Conservation (phyloP, 2,329 filamentous ascomycete species). For the Chrysosporium queenslandicum region DNA sequence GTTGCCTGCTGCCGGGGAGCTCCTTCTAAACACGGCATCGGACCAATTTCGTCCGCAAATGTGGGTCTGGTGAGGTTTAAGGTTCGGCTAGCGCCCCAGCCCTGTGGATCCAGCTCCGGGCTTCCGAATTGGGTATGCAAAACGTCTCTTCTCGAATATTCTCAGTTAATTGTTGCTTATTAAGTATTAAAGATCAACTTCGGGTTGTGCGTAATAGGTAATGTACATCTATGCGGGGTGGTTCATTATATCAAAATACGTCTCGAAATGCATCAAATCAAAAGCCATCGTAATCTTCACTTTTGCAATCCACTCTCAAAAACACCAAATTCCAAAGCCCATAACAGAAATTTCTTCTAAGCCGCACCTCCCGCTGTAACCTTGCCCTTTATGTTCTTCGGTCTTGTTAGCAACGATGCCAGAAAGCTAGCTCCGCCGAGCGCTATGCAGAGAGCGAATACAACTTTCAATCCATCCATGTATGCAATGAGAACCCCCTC, state of each 20-base stretch:
- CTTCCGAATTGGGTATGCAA: no score
- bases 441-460: conserved; percentile 11
- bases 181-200: not conserved
- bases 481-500: conserved; percentile 12
- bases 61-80: not conserved
- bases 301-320: no score
- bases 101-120: not conserved
- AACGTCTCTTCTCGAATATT: no score
- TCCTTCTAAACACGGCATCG: no score
- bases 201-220: no score
- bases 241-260: no score
- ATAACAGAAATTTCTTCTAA: not conserved
- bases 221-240: no score
- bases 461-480: conserved; percentile 14
- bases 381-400: conserved; percentile 9
- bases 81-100: not conserved
- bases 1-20: no score
- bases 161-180: no score
- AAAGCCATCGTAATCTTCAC: no score
- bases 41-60: conserved; percentile 1
- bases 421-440: conserved; percentile 7
- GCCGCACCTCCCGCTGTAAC: not conserved
- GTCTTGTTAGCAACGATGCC: conserved; percentile 3
- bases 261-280: no score
- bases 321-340: no score